Evolutionary conservation across 2,329 filamentous ascomycete genomes (phyloP), one percentile per base, ranked within the genome.

Genomic region (Sclerotiophoma versabilis): DNA sequence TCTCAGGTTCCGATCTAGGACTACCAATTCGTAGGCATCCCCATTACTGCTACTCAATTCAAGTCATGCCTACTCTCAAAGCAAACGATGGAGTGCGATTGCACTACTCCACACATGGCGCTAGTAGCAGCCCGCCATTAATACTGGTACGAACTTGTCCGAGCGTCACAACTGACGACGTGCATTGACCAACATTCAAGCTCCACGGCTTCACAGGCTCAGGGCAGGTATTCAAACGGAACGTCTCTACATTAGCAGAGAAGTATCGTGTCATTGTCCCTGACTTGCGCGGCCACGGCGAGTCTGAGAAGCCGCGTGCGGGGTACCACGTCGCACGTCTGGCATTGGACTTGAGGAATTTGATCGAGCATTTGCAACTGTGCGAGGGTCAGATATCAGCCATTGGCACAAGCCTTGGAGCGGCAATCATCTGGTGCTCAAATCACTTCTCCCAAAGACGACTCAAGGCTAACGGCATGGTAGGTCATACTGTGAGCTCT

Each of bases 181-280:
- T 20, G 36, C 6, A 41, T 46, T 47, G 25, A 52, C 33, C 1
- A 22, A 9, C 2, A n/a, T 14, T 39, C 48, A 17, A 67, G 66
- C 58, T 69, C 8, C 66, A 69, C 38, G 66, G 66, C 44, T 69
- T 68, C 45, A 69, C 66, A 15, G 65, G 66, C 17, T 65, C 66
- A 0, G 51, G 59, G 0, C 43, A 54, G n/a, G 63, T 65, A 9
- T 69, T 67, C 46, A 37, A 54, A 12, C 63, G 59, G 20, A 68
- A 68, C 22, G 20, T 61, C 2, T 5, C 33, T 1, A 30, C 36
- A 11, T 32, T 69, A 4, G 58, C 64, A 0, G 10, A 49, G 11
- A 30, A 44, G 6, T 50, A 52, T 10, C 44, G 49, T 43, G 58
- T 66, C 5, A 45, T 68, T 2, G 55, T 62, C 0, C 66, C 62